These are phyloP conservation scores for Neurospora sp. DNA, from an alignment of 495 filamentous ascomycete genomes.

Conservation along the genomic window DNA sequence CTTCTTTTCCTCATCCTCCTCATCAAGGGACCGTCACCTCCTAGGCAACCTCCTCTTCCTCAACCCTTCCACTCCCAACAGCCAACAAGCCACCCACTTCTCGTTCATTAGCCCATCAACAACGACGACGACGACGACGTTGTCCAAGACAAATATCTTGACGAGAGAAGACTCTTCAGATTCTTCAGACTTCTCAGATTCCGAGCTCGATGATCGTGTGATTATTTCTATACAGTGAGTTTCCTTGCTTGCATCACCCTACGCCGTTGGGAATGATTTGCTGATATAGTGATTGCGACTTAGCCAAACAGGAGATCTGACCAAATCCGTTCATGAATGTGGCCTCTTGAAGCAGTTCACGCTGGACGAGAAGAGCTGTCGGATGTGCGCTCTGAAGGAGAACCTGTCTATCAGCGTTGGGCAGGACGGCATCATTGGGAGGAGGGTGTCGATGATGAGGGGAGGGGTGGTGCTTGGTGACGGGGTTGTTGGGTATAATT, in stretches of 20 bases:
- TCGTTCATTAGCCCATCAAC: constrained; percentile 8
- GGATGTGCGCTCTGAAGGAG: constrained; percentile 11
- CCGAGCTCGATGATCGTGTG: constrained; percentile 1
- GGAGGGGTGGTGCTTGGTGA: constrained; percentile 25
- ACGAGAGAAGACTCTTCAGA: background rate
- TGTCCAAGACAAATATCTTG: background rate
- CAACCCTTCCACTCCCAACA: constrained; percentile 15
- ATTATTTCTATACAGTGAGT: constrained; percentile 23
- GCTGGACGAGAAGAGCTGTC: background rate
- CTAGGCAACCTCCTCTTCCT: constrained; percentile 22
- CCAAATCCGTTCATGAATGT: constrained; percentile 20
- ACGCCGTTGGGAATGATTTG: too few relatives aligned
- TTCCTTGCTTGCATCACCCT: too few relatives aligned
- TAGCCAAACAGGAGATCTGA: constrained; percentile 30
- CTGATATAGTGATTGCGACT: background rate
- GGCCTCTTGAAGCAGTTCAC: constrained; percentile 26
- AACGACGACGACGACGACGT: background rate
- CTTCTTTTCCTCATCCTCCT: constrained; percentile 8
- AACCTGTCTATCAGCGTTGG: constrained; percentile 32
- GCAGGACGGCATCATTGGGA: constrained; percentile 34
- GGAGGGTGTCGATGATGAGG: constrained; percentile 31
- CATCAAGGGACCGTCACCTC: background rate
- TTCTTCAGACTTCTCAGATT: background rate
- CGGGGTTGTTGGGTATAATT: constrained; percentile 39
- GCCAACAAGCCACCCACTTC: constrained; percentile 20